Conservation (phyloP, 768 basidiomycete genomes). For the Aureoboletus auriporus region DNA sequence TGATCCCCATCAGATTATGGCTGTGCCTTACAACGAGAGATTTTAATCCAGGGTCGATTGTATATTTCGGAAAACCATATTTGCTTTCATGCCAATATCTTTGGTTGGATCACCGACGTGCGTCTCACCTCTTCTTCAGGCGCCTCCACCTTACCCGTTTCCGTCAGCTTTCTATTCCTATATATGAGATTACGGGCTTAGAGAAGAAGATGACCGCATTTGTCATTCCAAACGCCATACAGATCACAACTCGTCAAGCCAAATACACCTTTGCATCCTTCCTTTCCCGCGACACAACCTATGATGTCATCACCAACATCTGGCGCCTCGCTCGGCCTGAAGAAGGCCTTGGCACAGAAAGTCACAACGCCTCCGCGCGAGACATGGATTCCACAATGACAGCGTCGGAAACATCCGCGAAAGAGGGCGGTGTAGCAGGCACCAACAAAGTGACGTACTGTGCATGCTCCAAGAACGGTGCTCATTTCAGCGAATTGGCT, state of each 20-base stretch:
- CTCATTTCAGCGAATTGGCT: conserved; percentile 69
- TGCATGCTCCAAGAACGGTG: conserved; percentile 63
- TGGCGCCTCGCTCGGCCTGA: conserved; percentile 90
- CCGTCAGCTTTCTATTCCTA: conserved; percentile 76
- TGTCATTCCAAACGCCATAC: conserved; percentile 95
- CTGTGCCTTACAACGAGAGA: conserved; percentile 94
- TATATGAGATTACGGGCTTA: conserved; percentile 78
- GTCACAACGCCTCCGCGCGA: conserved; percentile 12
- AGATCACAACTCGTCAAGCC: conserved; percentile 73
- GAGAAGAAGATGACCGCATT: conserved; percentile 99
- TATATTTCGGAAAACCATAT: conserved; percentile 99
- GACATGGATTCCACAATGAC: conserved; percentile 17
- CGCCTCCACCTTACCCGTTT: conserved; percentile 8
- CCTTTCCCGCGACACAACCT: conserved; percentile 92
- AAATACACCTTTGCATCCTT: conserved; percentile 97
- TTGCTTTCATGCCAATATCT: conserved; percentile 99
- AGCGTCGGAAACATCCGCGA: conserved; percentile 14
- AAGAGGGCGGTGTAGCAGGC: conserved; percentile 5
- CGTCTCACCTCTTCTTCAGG: conserved; percentile 28
- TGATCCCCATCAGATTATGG: conserved; percentile 73
- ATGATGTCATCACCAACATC: conserved; percentile 92
- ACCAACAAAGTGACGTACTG: conserved; percentile 64
- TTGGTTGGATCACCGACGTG: conserved; percentile 98
- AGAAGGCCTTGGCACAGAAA: conserved; percentile 30
- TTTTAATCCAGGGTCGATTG: conserved; percentile 90